Evolutionary conservation across 257 asterid species (phyloP).

Genomic region (Asclepias syriaca): DNA sequence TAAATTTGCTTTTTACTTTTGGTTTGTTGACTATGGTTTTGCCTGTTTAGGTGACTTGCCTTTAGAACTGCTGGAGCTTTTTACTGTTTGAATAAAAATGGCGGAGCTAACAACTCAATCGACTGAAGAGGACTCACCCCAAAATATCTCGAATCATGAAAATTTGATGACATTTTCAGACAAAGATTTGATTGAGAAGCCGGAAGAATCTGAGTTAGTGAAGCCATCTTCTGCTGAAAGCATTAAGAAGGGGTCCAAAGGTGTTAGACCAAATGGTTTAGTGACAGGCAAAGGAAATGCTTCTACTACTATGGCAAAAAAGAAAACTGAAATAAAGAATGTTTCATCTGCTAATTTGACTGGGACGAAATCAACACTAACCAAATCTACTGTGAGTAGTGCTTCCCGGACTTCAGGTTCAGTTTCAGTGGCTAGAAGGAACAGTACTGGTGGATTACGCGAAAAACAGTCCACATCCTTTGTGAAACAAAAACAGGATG

Average conservation of each 20-base stretch:
- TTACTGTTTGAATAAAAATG: conserved; percentile 17
- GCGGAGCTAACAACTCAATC: conserved; percentile 36
- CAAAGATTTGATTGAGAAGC: conserved; percentile 19
- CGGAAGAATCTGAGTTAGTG: conserved; percentile 18
- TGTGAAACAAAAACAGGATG: conserved; percentile 35
- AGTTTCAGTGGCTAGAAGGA: conserved; percentile 59
- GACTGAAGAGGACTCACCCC: conserved; percentile 35
- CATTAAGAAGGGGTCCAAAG: conserved; percentile 36
- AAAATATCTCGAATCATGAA: conserved; percentile 19
- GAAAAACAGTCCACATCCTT: conserved; percentile 52
- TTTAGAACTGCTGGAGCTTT: not conserved
- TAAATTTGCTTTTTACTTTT: not conserved
- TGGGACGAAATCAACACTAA: conserved; percentile 41
- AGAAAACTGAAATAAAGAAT: conserved; percentile 37
- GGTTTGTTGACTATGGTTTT: not conserved
- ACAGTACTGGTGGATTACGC: conserved; percentile 77
- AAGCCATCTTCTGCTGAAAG: conserved; percentile 35
- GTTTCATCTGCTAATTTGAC: conserved; percentile 27
- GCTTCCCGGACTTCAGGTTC: conserved; percentile 52
- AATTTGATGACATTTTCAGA: conserved; percentile 21
- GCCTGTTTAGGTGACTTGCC: not conserved
- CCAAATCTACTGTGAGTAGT: conserved; percentile 66
- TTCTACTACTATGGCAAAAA: conserved; percentile 26
- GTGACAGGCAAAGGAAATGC: conserved; percentile 25
- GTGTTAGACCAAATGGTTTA: conserved; percentile 30